Evolutionary conservation across 164 flowering plant genomes (phyloP), one percentile per base, ranked within the genome.

Genomic region (Cinnamomum micranthum): DNA sequence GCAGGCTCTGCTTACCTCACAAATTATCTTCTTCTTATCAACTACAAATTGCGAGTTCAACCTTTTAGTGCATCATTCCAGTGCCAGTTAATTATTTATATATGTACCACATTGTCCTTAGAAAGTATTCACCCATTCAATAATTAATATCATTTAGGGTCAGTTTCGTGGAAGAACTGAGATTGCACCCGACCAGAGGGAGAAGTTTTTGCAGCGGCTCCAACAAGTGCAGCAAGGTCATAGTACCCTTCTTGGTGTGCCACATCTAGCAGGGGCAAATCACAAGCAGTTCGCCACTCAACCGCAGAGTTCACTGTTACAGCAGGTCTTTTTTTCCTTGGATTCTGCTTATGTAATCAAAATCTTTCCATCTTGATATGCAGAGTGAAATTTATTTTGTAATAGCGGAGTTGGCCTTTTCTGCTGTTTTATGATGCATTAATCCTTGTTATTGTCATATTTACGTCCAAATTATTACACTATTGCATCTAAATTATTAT

Each of bases 151-250:
- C 33, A 31, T 77, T 73, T 83, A 88, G 93, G 91, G 91, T 2
- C 95, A 91, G 78, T 67, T 87, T 76, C 98, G 96, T 81, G 91
- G 88, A 80, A 90, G 99, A 86, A 78, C 94, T 83, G 99, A 96
- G 81, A 89, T 96, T 83, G 85, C 91, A 62, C 98, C 97, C 69
- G 99, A 96, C 83, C 95, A 94, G 75, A 86, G 92, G 81, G 99
- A 96, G 83, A 89, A 92, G 71, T 96, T 81, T 82, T 78, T 96
- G 76, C 97, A 94, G 82, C 83, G 91, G 72, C 79, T 88, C 58
- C 97, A 96, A 84, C 93, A 91, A 77, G 89, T 95, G 28, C 95
- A 93, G 83, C 92, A 88, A 79, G 85, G 88, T 76, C 95, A 86
- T 70, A 83, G 83, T 73, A 90, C 74, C 71, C 81, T 91, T 80